These are phyloP conservation scores for Aspergillus uvarum DNA, from an alignment of 2,329 filamentous ascomycete genomes.

Conservation along the genomic window DNA sequence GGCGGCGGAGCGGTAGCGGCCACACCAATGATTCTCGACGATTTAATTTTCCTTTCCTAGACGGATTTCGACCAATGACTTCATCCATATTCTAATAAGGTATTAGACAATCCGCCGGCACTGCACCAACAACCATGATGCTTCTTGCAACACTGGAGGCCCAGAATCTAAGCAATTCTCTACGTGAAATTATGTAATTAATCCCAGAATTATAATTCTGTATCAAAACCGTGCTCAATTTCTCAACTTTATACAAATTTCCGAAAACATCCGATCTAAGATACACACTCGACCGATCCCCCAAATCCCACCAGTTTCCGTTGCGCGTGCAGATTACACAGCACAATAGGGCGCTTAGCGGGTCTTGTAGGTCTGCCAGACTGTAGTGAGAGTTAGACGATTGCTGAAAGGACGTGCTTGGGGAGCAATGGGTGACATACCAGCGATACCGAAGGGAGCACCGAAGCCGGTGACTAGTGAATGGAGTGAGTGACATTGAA, in stretches of 20 bases:
- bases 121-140: conserved; percentile 5
- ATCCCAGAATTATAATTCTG: neutral
- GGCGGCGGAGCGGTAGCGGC: conserved; percentile 14
- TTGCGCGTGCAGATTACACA: conserved; percentile 18
- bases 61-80: conserved; percentile 43
- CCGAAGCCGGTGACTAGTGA: conserved; percentile 57
- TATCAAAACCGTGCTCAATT: conserved; percentile 31
- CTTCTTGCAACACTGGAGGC: neutral
- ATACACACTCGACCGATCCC: conserved; percentile 23
- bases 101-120: conserved; percentile 21
- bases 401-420: neutral
- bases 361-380: conserved; percentile 69
- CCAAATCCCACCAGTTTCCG: conserved; percentile 19
- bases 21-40: conserved; percentile 8
- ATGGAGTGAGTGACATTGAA: conserved; percentile 38
- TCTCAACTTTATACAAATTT: conserved; percentile 44
- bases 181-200: neutral
- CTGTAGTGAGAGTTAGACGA: conserved; percentile 42
- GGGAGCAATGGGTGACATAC: conserved; percentile 46
- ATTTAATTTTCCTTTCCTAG: conserved; percentile 37
- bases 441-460: conserved; percentile 62
- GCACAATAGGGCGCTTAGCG: conserved; percentile 30
- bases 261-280: conserved; percentile 25
- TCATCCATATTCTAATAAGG: conserved; percentile 40
- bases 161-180: neutral